These are phyloP conservation scores for Paracoccidioides brasiliensis DNA, from an alignment of 2,329 filamentous ascomycete genomes.

Conservation along the genomic window DNA sequence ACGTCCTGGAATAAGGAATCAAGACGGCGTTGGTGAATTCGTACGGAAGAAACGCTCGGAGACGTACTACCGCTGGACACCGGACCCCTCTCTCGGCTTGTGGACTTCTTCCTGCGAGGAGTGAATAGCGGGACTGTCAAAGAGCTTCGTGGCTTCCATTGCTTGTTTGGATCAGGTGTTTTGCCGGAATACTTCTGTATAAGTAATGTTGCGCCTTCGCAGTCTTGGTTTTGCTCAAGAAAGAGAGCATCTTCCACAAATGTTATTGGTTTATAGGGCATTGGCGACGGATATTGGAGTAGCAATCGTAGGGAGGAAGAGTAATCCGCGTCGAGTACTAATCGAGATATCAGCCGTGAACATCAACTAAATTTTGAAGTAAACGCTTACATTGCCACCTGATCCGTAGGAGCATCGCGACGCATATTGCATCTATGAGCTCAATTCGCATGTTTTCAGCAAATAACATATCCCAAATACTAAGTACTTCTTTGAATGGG, in stretches of 20 bases:
- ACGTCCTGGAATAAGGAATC: slow-evolving; percentile 37
- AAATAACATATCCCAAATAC: slow-evolving; percentile 84
- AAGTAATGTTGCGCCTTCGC: slow-evolving; percentile 31
- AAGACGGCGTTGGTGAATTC: slow-evolving; percentile 29
- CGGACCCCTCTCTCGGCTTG: slow-evolving; percentile 4
- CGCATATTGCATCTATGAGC: slow-evolving; percentile 78
- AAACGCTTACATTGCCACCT: slow-evolving; percentile 63
- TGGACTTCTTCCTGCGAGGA: slow-evolving; percentile 6
- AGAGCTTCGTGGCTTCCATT: neutral
- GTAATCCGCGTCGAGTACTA: slow-evolving; percentile 77
- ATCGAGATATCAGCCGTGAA: slow-evolving; percentile 3
- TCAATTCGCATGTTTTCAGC: slow-evolving; percentile 69
- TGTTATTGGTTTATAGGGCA: slow-evolving; percentile 54
- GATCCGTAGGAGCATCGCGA: slow-evolving; percentile 85
- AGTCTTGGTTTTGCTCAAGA: slow-evolving; percentile 31
- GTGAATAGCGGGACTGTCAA: neutral
- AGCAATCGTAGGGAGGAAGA: slow-evolving; percentile 70
- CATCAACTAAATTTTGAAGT: slow-evolving; percentile 7
- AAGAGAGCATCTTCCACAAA: slow-evolving; percentile 74
- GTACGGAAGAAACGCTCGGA: slow-evolving; percentile 25
- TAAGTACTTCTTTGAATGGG: slow-evolving; percentile 67
- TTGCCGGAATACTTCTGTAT: slow-evolving; percentile 36
- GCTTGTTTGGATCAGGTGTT: slow-evolving; percentile 24
- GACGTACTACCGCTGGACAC: slow-evolving; percentile 17
- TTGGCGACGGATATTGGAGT: slow-evolving; percentile 65